A percentile compares a stretch with the other conserved stretches of the same genome.
Evolutionary conservation across 495 filamentous ascomycete genomes (phyloP).

Genomic region (Aspergillus affinis): DNA sequence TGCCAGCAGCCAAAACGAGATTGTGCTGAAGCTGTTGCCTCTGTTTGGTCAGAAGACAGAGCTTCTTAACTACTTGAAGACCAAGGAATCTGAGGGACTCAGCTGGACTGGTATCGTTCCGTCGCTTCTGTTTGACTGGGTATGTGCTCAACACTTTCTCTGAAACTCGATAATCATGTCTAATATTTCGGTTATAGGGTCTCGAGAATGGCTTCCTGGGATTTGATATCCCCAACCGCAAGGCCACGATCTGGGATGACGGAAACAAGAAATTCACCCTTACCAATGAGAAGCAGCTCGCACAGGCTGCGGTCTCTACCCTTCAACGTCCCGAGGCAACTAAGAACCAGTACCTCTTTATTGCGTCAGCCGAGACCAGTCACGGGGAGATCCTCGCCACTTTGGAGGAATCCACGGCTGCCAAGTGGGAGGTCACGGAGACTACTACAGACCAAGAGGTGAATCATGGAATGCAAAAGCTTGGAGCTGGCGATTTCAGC

Average conservation of each 20-base stretch:
- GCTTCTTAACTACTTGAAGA: conserved; percentile 45
- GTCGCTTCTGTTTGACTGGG: conserved; percentile 54
- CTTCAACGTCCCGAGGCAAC: conserved; percentile 41
- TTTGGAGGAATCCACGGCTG: conserved; percentile 42
- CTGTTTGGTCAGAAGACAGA: conserved; percentile 46
- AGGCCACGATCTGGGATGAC: conserved; percentile 46
- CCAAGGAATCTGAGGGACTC: conserved; percentile 38
- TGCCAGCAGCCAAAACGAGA: conserved; percentile 30
- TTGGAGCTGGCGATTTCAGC: conserved; percentile 37
- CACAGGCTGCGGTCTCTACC: conserved; percentile 36
- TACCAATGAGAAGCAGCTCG: conserved; percentile 43
- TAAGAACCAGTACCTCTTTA: conserved; percentile 48
- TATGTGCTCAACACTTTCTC: conserved; percentile 13
- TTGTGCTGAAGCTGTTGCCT: conserved; percentile 38
- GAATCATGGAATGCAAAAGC: conserved; percentile 26
- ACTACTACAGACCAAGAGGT: conserved; percentile 31
- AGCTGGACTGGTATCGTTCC: conserved; percentile 51
- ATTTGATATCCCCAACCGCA: conserved; percentile 39
- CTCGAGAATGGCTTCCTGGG: conserved; percentile 44
- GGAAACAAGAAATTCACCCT: conserved; percentile 38
- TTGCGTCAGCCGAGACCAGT: conserved; percentile 42
- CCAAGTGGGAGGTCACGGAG: conserved; percentile 39
- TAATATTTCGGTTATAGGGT: conserved; percentile 23
- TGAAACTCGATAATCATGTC: background rate
- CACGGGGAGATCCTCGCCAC: conserved; percentile 47